Conservation (phyloP, 192 early-diverging fungal species). For the Backusella circina region DNA sequence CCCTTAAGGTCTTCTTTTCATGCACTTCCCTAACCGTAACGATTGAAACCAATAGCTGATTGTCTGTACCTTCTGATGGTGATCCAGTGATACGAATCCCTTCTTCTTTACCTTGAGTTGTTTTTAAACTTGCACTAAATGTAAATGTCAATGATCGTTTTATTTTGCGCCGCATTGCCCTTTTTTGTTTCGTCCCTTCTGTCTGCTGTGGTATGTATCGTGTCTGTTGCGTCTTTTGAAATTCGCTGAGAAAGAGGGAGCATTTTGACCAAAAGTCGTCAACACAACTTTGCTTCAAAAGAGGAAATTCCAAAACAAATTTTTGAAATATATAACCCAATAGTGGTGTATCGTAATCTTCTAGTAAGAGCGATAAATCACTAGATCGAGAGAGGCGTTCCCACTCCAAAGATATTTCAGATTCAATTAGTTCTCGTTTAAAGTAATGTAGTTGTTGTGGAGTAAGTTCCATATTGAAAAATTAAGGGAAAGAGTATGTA, state of each 20-base stretch:
- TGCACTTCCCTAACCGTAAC: slow-evolving; percentile 37
- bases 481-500: background rate
- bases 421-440: slow-evolving; percentile 43
- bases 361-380: slow-evolving; percentile 15
- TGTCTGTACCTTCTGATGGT: background rate
- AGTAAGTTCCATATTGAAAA: slow-evolving; percentile 11
- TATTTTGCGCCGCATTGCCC: slow-evolving; percentile 24
- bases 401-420: slow-evolving; percentile 45
- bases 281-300: slow-evolving; percentile 31
- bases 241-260: slow-evolving; percentile 40
- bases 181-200: slow-evolving; percentile 10
- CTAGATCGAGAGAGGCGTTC: background rate
- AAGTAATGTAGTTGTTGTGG: slow-evolving; percentile 47
- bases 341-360: slow-evolving; percentile 40
- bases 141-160: slow-evolving; percentile 19
- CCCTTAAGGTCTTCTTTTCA: slow-evolving; percentile 37
- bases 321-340: slow-evolving; percentile 42
- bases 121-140: slow-evolving; percentile 19
- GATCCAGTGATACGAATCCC: slow-evolving; percentile 6
- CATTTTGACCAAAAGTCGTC: slow-evolving; percentile 44
- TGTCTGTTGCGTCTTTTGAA: slow-evolving; percentile 30
- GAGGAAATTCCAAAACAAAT: slow-evolving; percentile 43
- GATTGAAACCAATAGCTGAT: slow-evolving; percentile 33
- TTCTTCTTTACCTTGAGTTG: slow-evolving; percentile 19
- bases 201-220: slow-evolving; percentile 13